Evolutionary conservation across 371 early-diverging fungal species (phyloP).

Genomic region (Scutellospora calospora): DNA sequence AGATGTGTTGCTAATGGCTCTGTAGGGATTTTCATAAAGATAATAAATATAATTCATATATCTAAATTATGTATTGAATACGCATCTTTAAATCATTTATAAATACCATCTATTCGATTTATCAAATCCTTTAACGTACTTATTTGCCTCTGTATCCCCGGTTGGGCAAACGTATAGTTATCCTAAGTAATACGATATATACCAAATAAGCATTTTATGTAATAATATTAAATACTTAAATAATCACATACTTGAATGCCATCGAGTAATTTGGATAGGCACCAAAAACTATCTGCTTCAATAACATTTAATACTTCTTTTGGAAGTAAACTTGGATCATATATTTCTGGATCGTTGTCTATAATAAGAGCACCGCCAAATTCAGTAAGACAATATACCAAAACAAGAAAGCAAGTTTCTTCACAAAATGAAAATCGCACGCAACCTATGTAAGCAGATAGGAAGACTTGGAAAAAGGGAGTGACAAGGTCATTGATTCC

Average conservation of each 20-base stretch:
- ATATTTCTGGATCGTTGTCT: conserved; percentile 76
- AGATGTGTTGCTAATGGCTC: conserved; percentile 85
- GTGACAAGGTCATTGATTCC: conserved; percentile 99
- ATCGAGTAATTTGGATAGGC: conserved; percentile 92
- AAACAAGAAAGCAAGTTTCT: background rate
- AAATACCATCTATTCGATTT: conserved; percentile 85
- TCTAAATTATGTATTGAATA: background rate
- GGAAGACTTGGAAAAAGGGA: conserved; percentile 93
- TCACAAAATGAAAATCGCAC: background rate
- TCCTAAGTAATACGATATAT: conserved; percentile 59
- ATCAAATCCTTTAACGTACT: conserved; percentile 88
- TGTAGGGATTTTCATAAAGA: conserved; percentile 45
- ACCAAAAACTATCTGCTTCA: conserved; percentile 97
- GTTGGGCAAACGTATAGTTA: conserved; percentile 96
- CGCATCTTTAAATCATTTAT: background rate
- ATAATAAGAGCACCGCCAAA: conserved; percentile 5
- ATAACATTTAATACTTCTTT: conserved; percentile 70
- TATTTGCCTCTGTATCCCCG: conserved; percentile 95
- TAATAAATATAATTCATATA: background rate
- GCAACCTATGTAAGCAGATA: conserved; percentile 71
- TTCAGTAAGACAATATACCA: background rate
- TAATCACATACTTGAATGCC: conserved; percentile 80
- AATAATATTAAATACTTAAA: background rate
- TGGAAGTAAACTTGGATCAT: conserved; percentile 68
- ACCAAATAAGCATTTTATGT: background rate